Conservation (phyloP, 169 alveolate genomes). For the Plasmodium yoelii region DNA sequence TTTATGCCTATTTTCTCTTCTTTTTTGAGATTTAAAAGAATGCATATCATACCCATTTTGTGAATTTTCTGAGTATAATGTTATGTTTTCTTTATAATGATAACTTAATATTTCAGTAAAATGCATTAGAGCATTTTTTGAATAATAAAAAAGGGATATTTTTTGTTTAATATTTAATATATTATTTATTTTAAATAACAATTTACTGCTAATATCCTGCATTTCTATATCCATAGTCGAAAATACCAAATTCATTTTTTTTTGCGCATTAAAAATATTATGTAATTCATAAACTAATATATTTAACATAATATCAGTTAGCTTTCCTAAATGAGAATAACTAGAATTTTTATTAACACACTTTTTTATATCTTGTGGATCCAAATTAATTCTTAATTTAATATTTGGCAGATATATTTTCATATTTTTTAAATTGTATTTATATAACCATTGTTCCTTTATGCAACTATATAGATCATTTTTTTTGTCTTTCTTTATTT, state of each 20-base stretch:
- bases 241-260: constrained; percentile 34
- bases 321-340: constrained; percentile 18
- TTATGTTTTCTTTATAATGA: constrained; percentile 37
- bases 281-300: constrained; percentile 68
- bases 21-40: constrained; percentile 16
- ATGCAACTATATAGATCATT: constrained; percentile 35
- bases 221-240: constrained; percentile 25
- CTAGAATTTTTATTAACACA: constrained; percentile 10
- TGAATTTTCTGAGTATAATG: constrained; percentile 22
- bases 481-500: background rate
- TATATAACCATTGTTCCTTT: constrained; percentile 64
- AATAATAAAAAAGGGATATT: constrained; percentile 56
- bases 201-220: constrained; percentile 16
- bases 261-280: constrained; percentile 14
- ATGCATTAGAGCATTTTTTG: constrained; percentile 38
- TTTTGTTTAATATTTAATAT: constrained; percentile 31
- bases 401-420: constrained; percentile 26
- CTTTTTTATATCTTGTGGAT: constrained; percentile 30
- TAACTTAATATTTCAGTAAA: constrained; percentile 61
- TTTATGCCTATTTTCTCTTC: background rate
- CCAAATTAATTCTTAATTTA: constrained; percentile 25
- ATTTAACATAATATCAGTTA: constrained; percentile 50
- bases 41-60: constrained; percentile 40
- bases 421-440: constrained; percentile 11
- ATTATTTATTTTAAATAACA: constrained; percentile 29